Percentiles rank a stretch among this genome's conserved stretches.
Conservation (phyloP, 352 stramenopile species). For the Phytophthora citricola region DNA sequence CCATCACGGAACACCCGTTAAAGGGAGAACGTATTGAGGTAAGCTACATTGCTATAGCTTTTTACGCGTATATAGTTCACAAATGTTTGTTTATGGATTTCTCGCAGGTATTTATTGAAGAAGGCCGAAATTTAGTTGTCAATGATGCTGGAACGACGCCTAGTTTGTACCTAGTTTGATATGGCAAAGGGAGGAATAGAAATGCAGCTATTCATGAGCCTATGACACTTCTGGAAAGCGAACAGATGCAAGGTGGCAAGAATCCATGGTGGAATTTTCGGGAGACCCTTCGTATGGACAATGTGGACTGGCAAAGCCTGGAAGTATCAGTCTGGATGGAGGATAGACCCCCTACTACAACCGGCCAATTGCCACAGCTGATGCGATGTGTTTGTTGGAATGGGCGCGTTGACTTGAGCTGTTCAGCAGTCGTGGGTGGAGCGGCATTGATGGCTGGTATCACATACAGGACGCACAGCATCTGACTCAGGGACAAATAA, state of each 20-base stretch:
- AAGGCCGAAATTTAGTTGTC: conserved; percentile 6
- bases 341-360: neutral
- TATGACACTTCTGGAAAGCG: neutral
- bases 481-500: conserved; percentile 35
- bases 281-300: neutral
- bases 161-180: neutral
- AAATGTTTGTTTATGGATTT: neutral
- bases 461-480: conserved; percentile 33
- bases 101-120: conserved; percentile 6
- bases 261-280: conserved; percentile 3
- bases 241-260: neutral
- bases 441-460: conserved; percentile 41
- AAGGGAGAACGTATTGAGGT: neutral
- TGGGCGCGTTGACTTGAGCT: conserved; percentile 33
- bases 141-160: neutral
- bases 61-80: no score
- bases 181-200: neutral
- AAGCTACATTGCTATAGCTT: neutral
- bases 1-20: neutral
- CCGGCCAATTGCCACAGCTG: neutral
- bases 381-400: conserved; percentile 21
- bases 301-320: conserved; percentile 5
- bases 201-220: neutral
- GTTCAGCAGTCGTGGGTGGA: conserved; percentile 30
- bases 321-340: conserved; percentile 8